phyloP scores from a whole-genome alignment of 208 protist genomes.

The Herpetomonas tarakana region DNA sequence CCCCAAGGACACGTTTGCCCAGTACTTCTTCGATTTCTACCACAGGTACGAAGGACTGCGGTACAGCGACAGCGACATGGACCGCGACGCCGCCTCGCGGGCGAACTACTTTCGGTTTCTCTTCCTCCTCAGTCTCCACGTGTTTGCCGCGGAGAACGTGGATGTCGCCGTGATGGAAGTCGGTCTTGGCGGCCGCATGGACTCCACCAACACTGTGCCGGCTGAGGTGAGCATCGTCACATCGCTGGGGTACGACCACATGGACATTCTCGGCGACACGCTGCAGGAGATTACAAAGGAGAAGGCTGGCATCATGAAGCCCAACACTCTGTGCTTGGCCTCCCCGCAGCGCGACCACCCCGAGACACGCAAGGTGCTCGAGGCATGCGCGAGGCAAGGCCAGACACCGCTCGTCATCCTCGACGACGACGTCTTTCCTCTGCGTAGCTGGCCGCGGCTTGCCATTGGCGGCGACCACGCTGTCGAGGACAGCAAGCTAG shows the following conservation, averaged over 20 bases:
- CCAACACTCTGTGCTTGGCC: slow-evolving; percentile 61
- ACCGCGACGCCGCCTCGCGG: slow-evolving; percentile 35
- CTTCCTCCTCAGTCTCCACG: slow-evolving; percentile 77
- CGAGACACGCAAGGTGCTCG: slow-evolving; percentile 51
- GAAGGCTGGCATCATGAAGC: slow-evolving; percentile 95
- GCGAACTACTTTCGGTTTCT: slow-evolving; percentile 86
- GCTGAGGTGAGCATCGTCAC: slow-evolving; percentile 89
- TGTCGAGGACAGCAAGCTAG: slow-evolving; percentile 83
- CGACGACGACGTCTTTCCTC: slow-evolving; percentile 58
- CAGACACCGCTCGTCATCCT: slow-evolving; percentile 57
- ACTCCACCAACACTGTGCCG: slow-evolving; percentile 92
- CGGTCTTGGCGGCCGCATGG: slow-evolving; percentile 92
- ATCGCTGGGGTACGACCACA: slow-evolving; percentile 92
- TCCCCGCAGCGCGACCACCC: slow-evolving; percentile 71
- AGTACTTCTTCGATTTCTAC: slow-evolving; percentile 78
- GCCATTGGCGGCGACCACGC: slow-evolving; percentile 73
- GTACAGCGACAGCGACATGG: slow-evolving; percentile 52
- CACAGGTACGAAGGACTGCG: slow-evolving; percentile 46
- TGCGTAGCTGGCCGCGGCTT: slow-evolving; percentile 62
- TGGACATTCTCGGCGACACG: slow-evolving; percentile 92
- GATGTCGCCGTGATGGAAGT: slow-evolving; percentile 93
- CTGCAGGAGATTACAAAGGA: slow-evolving; percentile 89
- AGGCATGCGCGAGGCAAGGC: slow-evolving; percentile 30
- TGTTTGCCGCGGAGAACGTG: slow-evolving; percentile 78
- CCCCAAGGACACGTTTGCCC: slow-evolving; percentile 53